These are phyloP conservation scores for Arabidopsis arenosa DNA, from an alignment of 345 rosid genomes.

Conservation along the genomic window DNA sequence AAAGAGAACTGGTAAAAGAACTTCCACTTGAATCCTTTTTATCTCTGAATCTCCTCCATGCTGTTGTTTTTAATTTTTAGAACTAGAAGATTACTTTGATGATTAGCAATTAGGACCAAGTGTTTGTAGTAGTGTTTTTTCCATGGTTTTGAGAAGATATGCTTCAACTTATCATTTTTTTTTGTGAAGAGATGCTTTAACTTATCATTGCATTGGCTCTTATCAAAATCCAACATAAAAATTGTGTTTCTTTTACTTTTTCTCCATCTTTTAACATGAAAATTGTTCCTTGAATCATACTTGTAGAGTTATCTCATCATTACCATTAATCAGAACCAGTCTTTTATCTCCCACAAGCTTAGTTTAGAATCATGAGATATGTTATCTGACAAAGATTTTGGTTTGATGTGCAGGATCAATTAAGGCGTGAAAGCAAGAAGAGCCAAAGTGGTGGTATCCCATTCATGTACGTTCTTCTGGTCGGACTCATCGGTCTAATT, in stretches of 20 bases:
- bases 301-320: not conserved
- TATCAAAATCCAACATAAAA: not conserved
- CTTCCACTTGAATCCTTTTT: slow-evolving; percentile 8
- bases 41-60: slow-evolving; percentile 10
- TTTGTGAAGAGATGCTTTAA: slow-evolving; percentile 1
- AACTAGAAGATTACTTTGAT: slow-evolving; percentile 1
- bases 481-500: slow-evolving; percentile 74
- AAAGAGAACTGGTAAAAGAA: slow-evolving; percentile 68
- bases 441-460: slow-evolving; percentile 52
- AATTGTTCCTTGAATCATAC: slow-evolving; percentile 6
- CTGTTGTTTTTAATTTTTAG: not conserved
- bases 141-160: slow-evolving; percentile 10
- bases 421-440: slow-evolving; percentile 57
- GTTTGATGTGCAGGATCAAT: slow-evolving; percentile 57
- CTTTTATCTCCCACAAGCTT: not conserved
- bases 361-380: not conserved
- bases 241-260: too few relatives aligned
- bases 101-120: not conserved
- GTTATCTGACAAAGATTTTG: slow-evolving; percentile 22
- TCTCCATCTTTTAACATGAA: not conserved
- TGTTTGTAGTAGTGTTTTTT: not conserved
- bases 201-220: not conserved
- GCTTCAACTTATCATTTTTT: not conserved
- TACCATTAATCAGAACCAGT: slow-evolving; percentile 11
- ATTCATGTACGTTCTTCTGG: slow-evolving; percentile 56